phyloP scores from a whole-genome alignment of 441 rosid species.

The Croton setiger region DNA sequence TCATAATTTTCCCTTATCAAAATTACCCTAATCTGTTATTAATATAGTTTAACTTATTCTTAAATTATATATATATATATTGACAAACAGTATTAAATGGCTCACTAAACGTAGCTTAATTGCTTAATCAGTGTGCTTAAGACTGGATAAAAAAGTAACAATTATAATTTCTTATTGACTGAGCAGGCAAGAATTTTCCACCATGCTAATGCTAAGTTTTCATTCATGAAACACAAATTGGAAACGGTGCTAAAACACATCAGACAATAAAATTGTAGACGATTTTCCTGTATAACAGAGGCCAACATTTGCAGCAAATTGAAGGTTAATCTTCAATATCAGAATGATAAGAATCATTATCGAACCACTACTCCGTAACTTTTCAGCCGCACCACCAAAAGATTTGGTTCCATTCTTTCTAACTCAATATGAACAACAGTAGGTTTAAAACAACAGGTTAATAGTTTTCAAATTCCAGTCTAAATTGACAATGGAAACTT shows the following conservation, averaged over 20 bases:
- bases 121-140: too few relatives aligned
- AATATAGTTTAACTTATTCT: too few relatives aligned
- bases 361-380: constrained; percentile 6
- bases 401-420: constrained; percentile 23
- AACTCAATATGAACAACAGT: constrained; percentile 29
- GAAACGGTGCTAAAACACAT: constrained; percentile 1
- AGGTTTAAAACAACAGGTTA: constrained; percentile 27
- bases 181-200: not conserved
- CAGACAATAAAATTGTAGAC: too few relatives aligned
- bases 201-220: not conserved
- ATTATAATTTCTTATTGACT: too few relatives aligned
- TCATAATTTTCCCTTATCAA: too few relatives aligned
- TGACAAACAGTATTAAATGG: too few relatives aligned
- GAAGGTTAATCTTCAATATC: constrained; percentile 8
- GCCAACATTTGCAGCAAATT: constrained; percentile 13
- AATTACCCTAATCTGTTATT: too few relatives aligned
- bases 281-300: too few relatives aligned
- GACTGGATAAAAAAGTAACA: too few relatives aligned
- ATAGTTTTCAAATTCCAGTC: constrained; percentile 22
- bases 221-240: not conserved
- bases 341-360: constrained; percentile 9
- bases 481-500: constrained; percentile 24
- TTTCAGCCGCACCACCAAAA: constrained; percentile 19
- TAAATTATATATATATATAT: too few relatives aligned
- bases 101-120: too few relatives aligned